A percentile compares a stretch with the other conserved stretches of the same genome.
These are phyloP conservation scores for Cladophialophora psammophila DNA, from an alignment of 2,329 filamentous ascomycete genomes.

Conservation along the genomic window DNA sequence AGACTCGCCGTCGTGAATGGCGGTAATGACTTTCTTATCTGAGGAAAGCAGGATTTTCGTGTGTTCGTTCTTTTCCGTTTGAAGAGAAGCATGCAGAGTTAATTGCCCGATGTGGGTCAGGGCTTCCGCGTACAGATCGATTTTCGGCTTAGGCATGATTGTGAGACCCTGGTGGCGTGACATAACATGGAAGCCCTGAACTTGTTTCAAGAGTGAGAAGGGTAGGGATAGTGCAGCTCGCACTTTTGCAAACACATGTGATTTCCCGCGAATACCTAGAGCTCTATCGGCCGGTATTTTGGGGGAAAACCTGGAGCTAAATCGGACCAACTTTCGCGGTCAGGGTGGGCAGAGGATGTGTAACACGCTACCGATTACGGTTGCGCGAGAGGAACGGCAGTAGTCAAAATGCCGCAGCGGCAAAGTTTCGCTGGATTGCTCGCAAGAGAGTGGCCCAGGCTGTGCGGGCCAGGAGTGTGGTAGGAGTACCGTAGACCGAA, in stretches of 20 bases:
- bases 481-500: background rate
- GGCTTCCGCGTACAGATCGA: conserved; percentile 65
- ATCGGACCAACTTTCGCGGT: background rate
- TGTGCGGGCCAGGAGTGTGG: background rate
- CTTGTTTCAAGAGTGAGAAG: conserved; percentile 1
- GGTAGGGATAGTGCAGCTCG: background rate
- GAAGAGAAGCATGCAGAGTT: conserved; percentile 63
- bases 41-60: conserved; percentile 55
- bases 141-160: conserved; percentile 35
- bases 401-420: background rate
- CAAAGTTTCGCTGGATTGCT: background rate
- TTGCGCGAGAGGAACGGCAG: background rate
- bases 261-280: background rate
- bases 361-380: background rate
- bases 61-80: conserved; percentile 51
- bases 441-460: background rate
- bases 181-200: background rate
- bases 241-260: background rate
- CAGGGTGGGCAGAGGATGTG: background rate
- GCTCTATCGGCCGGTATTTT: background rate
- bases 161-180: conserved; percentile 1
- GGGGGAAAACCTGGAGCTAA: background rate
- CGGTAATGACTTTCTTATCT: conserved; percentile 53
- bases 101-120: conserved; percentile 67
- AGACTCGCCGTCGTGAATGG: conserved; percentile 55